Evolutionary conservation across 495 filamentous ascomycete genomes (phyloP), one percentile per base, ranked within the genome.

Genomic region (Penicillium crystallinum): DNA sequence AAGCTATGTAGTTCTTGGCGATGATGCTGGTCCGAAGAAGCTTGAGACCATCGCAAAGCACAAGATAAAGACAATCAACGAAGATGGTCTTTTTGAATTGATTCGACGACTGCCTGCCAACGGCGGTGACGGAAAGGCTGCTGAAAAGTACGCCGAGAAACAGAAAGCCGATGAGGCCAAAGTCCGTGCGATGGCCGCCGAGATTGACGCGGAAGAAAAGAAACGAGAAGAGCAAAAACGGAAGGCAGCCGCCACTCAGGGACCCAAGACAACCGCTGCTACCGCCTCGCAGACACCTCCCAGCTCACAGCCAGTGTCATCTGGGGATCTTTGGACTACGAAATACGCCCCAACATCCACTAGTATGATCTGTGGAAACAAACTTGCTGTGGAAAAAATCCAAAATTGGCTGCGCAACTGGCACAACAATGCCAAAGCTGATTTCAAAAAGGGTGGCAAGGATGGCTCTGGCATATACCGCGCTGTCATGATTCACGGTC

Each of bases 321-420:
- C 78, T 15, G 80, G 86, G 46, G 81, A 78, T 52, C 77, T 99
- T 6, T 97, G 93, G 93, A 97, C 95, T 6, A 86, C 85, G 23
- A 97, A 97, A 61, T 97, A 99, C 71, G 92, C 93, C 0, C 93
- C 93, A 4, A 87, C 84, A 0, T 76, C 83, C 33, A 77, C 89
- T 33, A 86, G 67, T 47, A 91, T 97, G 66, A 95, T 99, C 44
- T 97, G 92, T 64, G 93, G 93, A 52, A 99, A 99, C 70, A 99
- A 97, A 64, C 77, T 70, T 14, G 79, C 83, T 31, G 92, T 99
- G 3, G 93, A 97, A 61, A 95, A 85, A 65, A 80, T 97, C 15
- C 88, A 93, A 63, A 76, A 56, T 30, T 99, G 95, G 91, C 78
- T 99, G 18, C 80, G 79, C 29, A 83, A 83, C 55, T 99, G 93